These are phyloP conservation scores for Sordaria brevicollis DNA, from an alignment of 495 filamentous ascomycete species.

Conservation along the genomic window DNA sequence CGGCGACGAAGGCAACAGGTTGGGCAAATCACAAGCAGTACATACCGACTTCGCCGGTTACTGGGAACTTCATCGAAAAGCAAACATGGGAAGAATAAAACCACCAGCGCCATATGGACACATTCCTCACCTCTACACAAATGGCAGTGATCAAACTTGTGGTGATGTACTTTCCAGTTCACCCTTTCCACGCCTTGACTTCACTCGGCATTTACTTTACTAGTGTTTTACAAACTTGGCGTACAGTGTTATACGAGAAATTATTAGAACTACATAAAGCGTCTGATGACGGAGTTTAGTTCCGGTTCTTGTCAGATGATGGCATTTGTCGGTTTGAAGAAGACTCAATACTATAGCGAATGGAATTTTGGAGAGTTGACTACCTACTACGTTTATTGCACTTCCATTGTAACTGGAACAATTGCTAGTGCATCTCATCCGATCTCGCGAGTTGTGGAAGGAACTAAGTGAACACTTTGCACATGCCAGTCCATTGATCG, in stretches of 20 bases:
- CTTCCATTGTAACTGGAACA: neutral
- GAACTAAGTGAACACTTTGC: neutral
- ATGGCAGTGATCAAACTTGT: neutral
- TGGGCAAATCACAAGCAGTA: neutral
- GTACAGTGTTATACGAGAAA: neutral
- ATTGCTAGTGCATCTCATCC: neutral
- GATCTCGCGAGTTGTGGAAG: neutral
- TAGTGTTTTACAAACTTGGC: neutral
- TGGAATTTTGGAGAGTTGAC: neutral
- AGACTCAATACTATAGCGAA: no score
- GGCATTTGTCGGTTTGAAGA: no score
- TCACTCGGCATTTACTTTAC: neutral
- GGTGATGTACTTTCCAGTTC: neutral
- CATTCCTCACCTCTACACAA: no score
- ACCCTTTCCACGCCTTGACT: neutral
- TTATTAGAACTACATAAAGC: no score
- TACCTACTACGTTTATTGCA: neutral
- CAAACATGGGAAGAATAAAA: neutral
- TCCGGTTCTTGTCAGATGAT: neutral
- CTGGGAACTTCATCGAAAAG: neutral
- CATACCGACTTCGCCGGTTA: no score
- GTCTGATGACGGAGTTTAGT: neutral
- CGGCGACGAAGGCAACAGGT: neutral
- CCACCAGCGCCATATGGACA: neutral
- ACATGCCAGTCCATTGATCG: neutral